Base-by-base conservation (phyloP, 1,284 basidiomycete species). In the Marasmius tenuissimus region DNA sequence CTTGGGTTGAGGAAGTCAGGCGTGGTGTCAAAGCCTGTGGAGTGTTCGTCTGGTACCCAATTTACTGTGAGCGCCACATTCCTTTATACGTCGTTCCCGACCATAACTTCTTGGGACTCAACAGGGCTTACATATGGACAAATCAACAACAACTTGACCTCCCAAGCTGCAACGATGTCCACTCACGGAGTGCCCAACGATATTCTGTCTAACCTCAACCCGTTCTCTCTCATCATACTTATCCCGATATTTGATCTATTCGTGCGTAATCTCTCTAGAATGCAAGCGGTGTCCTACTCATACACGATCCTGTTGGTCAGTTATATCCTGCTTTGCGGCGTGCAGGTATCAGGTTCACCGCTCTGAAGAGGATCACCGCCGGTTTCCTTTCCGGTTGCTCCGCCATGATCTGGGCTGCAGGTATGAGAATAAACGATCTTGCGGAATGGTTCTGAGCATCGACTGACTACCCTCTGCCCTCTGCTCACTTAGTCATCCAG, bases 11-110 rank as follows among this genome's bases (percentile, higher is more conserved):
- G 58, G 93, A 96, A 72, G 86, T 96, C 57, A 81, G 82, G 61
- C 85, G 93, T 68, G 93, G 91, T 1, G 76, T 94, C 76, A 93
- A 92, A 73, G 94, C 94, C 7, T 96, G 94, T 75, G 75, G 77
- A 48, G 93, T 96, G 61, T 96, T 96, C 77, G 71, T 82, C 52
- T 93, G 89, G 84, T 92, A 72, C 75, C 90, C 90, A 0, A 75
- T 91, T 47, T 91, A 85, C 70, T 91, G 88, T 89, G 34, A 34
- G 52, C 38, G 34, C 37, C 12, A n/a, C 12, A n/a, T 14, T 9
- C 34, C 20, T 7, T 34, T 4, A 16, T 2, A 4, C 2, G 16
- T 5, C n/a, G 27, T 33, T 27, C 16, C 4, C n/a, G 20, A 35
- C 7, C 16, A 11, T 20, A 35, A 22, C 20, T 3, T 16, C 48